phyloP scores from a whole-genome alignment of 164 flowering plant genomes.

The Aristolochia fimbriata region DNA sequence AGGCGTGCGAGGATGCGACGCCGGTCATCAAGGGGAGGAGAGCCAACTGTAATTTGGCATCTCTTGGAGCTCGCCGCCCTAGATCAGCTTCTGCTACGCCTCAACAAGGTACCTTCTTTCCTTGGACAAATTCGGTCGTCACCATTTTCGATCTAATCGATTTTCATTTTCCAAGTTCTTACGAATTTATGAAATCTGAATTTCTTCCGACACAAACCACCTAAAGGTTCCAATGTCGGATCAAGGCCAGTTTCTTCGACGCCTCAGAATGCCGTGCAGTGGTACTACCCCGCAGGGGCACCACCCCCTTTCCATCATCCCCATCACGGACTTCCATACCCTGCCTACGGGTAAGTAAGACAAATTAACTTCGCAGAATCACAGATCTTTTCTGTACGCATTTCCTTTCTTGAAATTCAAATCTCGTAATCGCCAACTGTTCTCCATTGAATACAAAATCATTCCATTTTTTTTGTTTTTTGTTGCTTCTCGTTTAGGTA shows the following conservation, averaged over 20 bases:
- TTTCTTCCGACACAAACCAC: background rate
- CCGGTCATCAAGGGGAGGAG: slow-evolving; percentile 88
- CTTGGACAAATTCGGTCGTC: no score
- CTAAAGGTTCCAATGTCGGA: slow-evolving; percentile 35
- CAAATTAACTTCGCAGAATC: background rate
- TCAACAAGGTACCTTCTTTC: slow-evolving; percentile 33
- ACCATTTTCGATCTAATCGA: no score
- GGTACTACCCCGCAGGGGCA: slow-evolving; percentile 67
- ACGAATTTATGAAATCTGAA: no score
- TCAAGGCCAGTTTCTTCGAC: slow-evolving; percentile 33
- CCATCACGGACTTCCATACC: slow-evolving; percentile 56
- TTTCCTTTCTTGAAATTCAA: background rate
- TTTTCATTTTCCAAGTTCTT: no score
- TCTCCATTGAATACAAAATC: background rate
- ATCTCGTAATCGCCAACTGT: background rate
- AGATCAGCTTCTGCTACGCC: slow-evolving; percentile 28
- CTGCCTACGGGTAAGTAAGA: slow-evolving; percentile 54
- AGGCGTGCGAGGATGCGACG: slow-evolving; percentile 78
- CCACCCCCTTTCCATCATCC: slow-evolving; percentile 41
- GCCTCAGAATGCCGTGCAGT: slow-evolving; percentile 46
- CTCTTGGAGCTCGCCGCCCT: slow-evolving; percentile 78
- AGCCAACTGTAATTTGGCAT: slow-evolving; percentile 92
- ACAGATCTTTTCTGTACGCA: background rate
- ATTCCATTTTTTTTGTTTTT: no score
- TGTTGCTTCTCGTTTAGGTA: slow-evolving; percentile 25